Percentiles rank a stretch among this genome's conserved stretches.
Evolutionary conservation across 2,329 filamentous ascomycete species (phyloP).

Genomic region (Trichoderma sp.): DNA sequence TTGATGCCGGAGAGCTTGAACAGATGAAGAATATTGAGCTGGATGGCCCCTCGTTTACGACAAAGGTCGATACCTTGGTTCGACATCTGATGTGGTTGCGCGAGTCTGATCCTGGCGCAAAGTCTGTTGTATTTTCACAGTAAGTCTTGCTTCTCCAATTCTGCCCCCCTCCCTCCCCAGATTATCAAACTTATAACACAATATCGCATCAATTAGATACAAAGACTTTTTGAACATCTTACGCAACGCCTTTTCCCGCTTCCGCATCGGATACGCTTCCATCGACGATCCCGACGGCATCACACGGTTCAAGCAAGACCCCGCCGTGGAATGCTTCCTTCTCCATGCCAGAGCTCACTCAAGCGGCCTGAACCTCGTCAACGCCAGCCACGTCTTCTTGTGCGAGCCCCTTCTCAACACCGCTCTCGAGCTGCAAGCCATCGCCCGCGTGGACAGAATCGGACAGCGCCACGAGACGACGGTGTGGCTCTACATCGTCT

Average conservation of each 20-base stretch:
- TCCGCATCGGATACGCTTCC: conserved; percentile 69
- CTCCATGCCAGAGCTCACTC: conserved; percentile 86
- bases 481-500: conserved; percentile 93
- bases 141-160: conserved; percentile 27
- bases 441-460: conserved; percentile 91
- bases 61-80: conserved; percentile 81
- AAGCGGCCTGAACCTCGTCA: conserved; percentile 85
- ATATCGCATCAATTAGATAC: conserved; percentile 43
- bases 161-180: neutral
- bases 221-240: conserved; percentile 76
- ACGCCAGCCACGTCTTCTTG: conserved; percentile 90
- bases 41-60: conserved; percentile 70
- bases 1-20: conserved; percentile 66
- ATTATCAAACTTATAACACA: neutral
- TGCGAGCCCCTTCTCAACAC: conserved; percentile 94
- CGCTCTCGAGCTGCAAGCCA: conserved; percentile 89
- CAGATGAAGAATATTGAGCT: conserved; percentile 83
- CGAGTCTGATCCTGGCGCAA: conserved; percentile 77
- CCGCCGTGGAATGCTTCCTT: conserved; percentile 74
- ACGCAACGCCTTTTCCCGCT: conserved; percentile 63
- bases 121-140: conserved; percentile 93
- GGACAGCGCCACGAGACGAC: conserved; percentile 85
- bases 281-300: conserved; percentile 70
- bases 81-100: conserved; percentile 85
- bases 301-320: conserved; percentile 71